These are phyloP conservation scores for Ganoderma sinense DNA, from an alignment of 1,284 basidiomycete species.

Conservation along the genomic window DNA sequence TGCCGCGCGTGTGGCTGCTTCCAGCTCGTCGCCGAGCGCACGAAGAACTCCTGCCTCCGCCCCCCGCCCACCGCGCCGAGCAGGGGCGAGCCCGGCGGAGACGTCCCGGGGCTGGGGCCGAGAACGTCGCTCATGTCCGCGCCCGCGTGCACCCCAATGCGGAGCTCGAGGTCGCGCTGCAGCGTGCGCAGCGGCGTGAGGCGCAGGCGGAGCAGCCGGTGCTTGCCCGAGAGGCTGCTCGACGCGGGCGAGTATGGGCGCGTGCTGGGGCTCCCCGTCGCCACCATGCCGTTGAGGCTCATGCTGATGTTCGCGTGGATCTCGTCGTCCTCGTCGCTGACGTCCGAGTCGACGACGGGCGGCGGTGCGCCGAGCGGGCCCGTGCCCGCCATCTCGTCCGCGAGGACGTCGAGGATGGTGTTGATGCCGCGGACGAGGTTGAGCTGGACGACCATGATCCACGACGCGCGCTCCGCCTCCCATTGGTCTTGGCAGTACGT, in stretches of 20 bases:
- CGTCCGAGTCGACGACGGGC: slow-evolving; percentile 23
- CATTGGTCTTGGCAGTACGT: slow-evolving; percentile 72
- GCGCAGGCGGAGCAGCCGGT: slow-evolving; percentile 62
- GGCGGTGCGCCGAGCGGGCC: not conserved
- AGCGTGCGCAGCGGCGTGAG: slow-evolving; percentile 65
- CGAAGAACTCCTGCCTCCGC: slow-evolving; percentile 57
- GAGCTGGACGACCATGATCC: slow-evolving; percentile 79
- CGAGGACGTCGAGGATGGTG: slow-evolving; percentile 61
- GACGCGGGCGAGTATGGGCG: not conserved
- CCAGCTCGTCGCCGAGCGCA: slow-evolving; percentile 69
- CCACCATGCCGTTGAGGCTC: too few relatives aligned
- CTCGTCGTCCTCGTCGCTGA: slow-evolving; percentile 25
- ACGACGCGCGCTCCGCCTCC: slow-evolving; percentile 70
- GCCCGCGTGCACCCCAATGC: slow-evolving; percentile 62
- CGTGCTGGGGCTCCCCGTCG: too few relatives aligned
- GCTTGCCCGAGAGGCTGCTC: slow-evolving; percentile 60
- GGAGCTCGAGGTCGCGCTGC: slow-evolving; percentile 64
- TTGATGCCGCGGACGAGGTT: slow-evolving; percentile 77
- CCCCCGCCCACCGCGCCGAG: slow-evolving; percentile 23
- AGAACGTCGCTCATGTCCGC: slow-evolving; percentile 24
- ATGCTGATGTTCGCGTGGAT: not conserved
- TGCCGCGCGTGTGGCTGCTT: slow-evolving; percentile 46
- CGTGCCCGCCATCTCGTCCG: slow-evolving; percentile 54
- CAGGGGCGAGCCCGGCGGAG: slow-evolving; percentile 29
- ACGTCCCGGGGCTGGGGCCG: slow-evolving; percentile 40